Evolutionary conservation across 1,284 basidiomycete species (phyloP), one percentile per base, ranked within the genome.

Genomic region (Xerocomus nothofagi): DNA sequence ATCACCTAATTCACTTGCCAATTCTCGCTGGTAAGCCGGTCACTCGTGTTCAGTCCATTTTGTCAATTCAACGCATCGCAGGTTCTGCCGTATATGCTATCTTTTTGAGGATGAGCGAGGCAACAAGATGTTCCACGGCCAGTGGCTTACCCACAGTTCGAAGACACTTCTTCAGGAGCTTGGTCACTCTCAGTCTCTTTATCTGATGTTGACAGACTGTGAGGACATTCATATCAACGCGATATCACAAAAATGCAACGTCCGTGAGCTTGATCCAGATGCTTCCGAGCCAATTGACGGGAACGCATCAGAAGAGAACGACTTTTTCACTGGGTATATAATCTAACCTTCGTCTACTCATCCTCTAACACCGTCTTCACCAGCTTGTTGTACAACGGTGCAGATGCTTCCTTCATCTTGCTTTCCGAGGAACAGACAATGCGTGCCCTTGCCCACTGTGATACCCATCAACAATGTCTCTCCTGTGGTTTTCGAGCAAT

Each of bases 131-230:
- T 81, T 84, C 50, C 85, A 88, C 63, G 81, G 72, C 0, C 80
- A 82, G 48, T 88, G 86, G 85, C 73, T 80, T 50, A 69, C 73
- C 23, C 85, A 85, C 67, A 81, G 82, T 3, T 82, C 80, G 6
- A 79, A 82, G 57, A 86, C 81, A 0, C 60, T 83, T 6, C 70
- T 87, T 1, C 82, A 84, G 56, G 81, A 88, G 56, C 75, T 76
- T 0, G 77, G 82, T 0, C 83, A 87, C 52, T 73, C 84, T 1
- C 75, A 77, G 42, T 72, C 73, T 0, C 67, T 88, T 1, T 86
- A 76, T 57, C 70, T 79, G 15, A 71, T 80, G 44, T 68, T 79
- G 31, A 61, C 61, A 12, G 68, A 73, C 21, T 88, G 85, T 56
- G 78, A 78, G 44, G 71, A 81, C 53, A 74, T 72, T 29, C 50